Percentiles rank a stretch among this genome's conserved stretches.
Evolutionary conservation across 306 rosid genomes (phyloP).

Genomic region (Canavalia gladiata): DNA sequence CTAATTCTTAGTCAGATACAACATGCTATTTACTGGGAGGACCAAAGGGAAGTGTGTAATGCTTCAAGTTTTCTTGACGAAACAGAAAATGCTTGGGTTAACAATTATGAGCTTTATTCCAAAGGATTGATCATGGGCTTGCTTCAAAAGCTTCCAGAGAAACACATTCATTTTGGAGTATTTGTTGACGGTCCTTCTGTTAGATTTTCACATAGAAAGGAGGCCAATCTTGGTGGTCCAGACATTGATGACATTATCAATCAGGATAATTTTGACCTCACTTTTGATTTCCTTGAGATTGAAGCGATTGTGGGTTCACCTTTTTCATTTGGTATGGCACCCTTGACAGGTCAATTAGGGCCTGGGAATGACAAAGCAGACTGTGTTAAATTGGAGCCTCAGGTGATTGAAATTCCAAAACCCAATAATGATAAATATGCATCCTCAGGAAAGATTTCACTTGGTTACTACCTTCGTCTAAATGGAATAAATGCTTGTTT

Average conservation of each 20-base stretch:
- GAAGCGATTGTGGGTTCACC: slow-evolving; percentile 75
- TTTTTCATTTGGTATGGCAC: slow-evolving; percentile 56
- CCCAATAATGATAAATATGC: slow-evolving; percentile 63
- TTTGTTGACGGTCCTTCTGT: slow-evolving; percentile 75
- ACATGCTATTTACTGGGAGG: slow-evolving; percentile 58
- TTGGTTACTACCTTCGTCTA: slow-evolving; percentile 63
- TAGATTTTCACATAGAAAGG: slow-evolving; percentile 61
- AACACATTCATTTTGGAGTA: slow-evolving; percentile 73
- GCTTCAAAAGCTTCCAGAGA: slow-evolving; percentile 74
- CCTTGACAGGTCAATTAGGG: slow-evolving; percentile 52
- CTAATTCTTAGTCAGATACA: slow-evolving; percentile 71
- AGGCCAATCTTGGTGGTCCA: slow-evolving; percentile 50
- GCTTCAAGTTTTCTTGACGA: slow-evolving; percentile 46
- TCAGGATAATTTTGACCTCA: slow-evolving; percentile 59
- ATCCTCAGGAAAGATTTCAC: slow-evolving; percentile 61
- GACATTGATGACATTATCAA: slow-evolving; percentile 44
- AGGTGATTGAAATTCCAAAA: slow-evolving; percentile 59
- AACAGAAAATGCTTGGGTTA: slow-evolving; percentile 52
- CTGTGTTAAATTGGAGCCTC: slow-evolving; percentile 65
- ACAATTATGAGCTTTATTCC: slow-evolving; percentile 56
- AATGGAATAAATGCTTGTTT: slow-evolving; percentile 72
- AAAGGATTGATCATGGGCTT: slow-evolving; percentile 57
- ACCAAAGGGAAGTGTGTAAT: slow-evolving; percentile 46
- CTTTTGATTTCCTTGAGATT: slow-evolving; percentile 67
- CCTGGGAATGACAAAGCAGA: slow-evolving; percentile 57